phyloP scores from a whole-genome alignment of 176 grass and related monocot species.

The Oropetium thomaeum region DNA sequence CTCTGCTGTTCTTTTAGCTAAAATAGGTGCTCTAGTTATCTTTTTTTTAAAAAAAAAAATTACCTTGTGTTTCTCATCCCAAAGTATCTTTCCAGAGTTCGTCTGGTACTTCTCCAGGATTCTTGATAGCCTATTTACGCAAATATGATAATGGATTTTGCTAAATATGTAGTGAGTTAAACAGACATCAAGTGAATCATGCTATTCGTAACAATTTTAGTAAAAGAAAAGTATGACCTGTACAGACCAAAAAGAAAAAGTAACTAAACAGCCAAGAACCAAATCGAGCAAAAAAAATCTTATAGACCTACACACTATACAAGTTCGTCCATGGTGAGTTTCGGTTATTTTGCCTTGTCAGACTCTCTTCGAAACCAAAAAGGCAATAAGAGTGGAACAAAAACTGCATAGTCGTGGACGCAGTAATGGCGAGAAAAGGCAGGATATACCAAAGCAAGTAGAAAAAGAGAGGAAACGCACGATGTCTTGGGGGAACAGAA shows the following conservation, averaged over 20 bases:
- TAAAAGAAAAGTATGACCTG: not conserved
- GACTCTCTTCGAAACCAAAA: not conserved
- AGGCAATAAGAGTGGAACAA: not conserved
- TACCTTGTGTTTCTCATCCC: slow-evolving; percentile 97
- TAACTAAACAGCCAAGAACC: not conserved
- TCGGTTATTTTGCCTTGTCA: not conserved
- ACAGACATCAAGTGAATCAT: not conserved
- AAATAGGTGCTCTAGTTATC: not conserved
- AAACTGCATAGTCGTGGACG: not conserved
- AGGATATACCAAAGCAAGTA: not conserved
- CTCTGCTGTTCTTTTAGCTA: not conserved
- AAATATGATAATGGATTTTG: not conserved
- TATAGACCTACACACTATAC: not conserved
- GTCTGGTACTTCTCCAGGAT: slow-evolving; percentile 94
- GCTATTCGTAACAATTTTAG: not conserved
- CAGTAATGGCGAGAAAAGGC: not conserved
- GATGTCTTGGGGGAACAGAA: slow-evolving; percentile 76
- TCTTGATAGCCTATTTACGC: slow-evolving; percentile 56
- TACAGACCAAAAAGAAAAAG: not conserved
- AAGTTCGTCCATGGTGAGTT: not conserved
- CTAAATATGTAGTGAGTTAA: not conserved
- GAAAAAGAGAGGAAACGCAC: slow-evolving; percentile 23
- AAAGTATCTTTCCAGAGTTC: slow-evolving; percentile 87
- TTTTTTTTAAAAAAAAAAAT: not conserved
- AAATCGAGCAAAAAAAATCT: slow-evolving; percentile 15